Evolutionary conservation across 2,329 filamentous ascomycete species (phyloP).

Genomic region (Aspergillus awamori): DNA sequence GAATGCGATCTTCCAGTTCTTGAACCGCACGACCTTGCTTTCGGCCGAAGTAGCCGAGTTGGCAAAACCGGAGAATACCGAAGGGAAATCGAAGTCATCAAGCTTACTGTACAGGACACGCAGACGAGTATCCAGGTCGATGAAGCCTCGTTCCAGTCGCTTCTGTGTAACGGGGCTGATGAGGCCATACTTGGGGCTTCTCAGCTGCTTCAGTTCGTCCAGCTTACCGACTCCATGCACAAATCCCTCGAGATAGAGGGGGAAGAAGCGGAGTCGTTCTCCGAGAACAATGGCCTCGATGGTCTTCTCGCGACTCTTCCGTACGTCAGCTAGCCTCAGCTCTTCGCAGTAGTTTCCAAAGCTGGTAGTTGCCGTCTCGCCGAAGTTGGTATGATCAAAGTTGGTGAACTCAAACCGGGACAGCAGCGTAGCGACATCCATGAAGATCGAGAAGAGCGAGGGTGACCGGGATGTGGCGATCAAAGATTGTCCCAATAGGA

Average conservation of each 20-base stretch:
- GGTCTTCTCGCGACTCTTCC: conserved; percentile 82
- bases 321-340: conserved; percentile 74
- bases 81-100: conserved; percentile 89
- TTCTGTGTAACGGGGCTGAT: conserved; percentile 73
- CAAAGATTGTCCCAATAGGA: conserved; percentile 63
- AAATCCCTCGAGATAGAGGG: conserved; percentile 88
- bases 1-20: conserved; percentile 78
- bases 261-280: conserved; percentile 79
- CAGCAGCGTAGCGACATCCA: conserved; percentile 61
- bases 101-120: conserved; percentile 71
- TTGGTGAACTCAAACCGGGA: conserved; percentile 63
- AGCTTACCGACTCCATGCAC: conserved; percentile 87
- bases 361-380: conserved; percentile 59
- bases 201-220: conserved; percentile 69
- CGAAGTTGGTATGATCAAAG: conserved; percentile 64
- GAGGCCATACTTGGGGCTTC: conserved; percentile 68
- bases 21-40: conserved; percentile 78
- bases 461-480: conserved; percentile 60
- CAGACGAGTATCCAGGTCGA: conserved; percentile 76
- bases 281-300: conserved; percentile 87
- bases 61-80: conserved; percentile 83
- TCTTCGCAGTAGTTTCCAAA: conserved; percentile 71
- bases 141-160: conserved; percentile 77
- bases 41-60: conserved; percentile 78
- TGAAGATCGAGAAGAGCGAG: conserved; percentile 62